Conservation (phyloP, 805 yeast species). For the Saccharomycopsis vini region DNA sequence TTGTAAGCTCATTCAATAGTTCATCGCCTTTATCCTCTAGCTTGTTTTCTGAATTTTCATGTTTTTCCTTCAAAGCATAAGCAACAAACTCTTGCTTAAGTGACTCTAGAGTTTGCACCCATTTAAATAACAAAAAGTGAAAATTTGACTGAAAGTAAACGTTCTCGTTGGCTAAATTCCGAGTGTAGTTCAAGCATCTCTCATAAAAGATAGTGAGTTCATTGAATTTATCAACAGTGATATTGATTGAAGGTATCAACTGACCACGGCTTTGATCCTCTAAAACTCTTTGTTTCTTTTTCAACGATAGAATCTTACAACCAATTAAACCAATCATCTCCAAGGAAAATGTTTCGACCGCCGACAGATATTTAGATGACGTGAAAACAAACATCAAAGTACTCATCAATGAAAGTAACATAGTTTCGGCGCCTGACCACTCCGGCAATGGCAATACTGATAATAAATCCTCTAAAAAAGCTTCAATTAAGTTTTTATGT, state of each 20-base stretch:
- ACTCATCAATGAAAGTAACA: conserved; percentile 38
- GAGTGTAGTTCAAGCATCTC: conserved; percentile 18
- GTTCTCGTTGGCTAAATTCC: conserved; percentile 9
- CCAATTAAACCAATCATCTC: conserved; percentile 60
- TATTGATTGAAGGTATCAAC: conserved; percentile 8
- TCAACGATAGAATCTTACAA: conserved; percentile 35
- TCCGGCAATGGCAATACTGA: conserved; percentile 43
- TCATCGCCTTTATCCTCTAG: conserved; percentile 1
- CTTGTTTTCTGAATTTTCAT: not conserved
- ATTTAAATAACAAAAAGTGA: conserved; percentile 19
- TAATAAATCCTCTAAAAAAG: conserved; percentile 48
- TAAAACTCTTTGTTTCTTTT: conserved; percentile 18
- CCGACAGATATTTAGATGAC: conserved; percentile 30
- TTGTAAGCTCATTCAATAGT: conserved; percentile 5
- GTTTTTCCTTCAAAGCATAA: not conserved
- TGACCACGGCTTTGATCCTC: not conserved
- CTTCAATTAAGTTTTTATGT: conserved; percentile 36
- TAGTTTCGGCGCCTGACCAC: conserved; percentile 50
- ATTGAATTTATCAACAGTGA: conserved; percentile 7
- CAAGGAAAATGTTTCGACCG: conserved; percentile 42
- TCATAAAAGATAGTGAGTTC: conserved; percentile 11
- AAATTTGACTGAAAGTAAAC: conserved; percentile 3
- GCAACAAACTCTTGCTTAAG: conserved; percentile 3
- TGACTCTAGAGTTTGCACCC: conserved; percentile 19
- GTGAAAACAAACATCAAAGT: conserved; percentile 33